A percentile compares a stretch with the other conserved stretches of the same genome.
Conservation (phyloP, 495 filamentous ascomycete genomes). For the Neurospora sp. region DNA sequence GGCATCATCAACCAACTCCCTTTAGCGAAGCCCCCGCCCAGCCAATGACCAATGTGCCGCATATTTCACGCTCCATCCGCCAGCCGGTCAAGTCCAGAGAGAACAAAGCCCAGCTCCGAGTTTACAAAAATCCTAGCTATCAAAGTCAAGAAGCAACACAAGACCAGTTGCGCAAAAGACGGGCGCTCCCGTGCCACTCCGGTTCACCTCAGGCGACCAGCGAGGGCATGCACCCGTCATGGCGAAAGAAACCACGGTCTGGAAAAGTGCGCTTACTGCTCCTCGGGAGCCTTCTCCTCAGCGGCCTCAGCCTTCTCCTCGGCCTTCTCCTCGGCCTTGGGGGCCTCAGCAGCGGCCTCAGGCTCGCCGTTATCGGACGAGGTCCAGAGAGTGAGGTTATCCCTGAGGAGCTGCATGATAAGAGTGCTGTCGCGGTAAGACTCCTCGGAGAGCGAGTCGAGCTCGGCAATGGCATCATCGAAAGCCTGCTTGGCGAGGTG, state of each 20-base stretch:
- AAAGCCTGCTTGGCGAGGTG: constrained; percentile 99
- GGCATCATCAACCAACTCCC: constrained; percentile 26
- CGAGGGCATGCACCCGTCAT: constrained; percentile 3
- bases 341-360: constrained; percentile 53
- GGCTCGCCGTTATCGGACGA: constrained; percentile 85
- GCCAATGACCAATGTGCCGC: constrained; percentile 14
- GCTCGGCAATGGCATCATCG: constrained; percentile 97
- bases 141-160: constrained; percentile 5
- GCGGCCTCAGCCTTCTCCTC: constrained; percentile 43
- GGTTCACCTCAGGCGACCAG: constrained; percentile 3
- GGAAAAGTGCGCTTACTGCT: constrained; percentile 14
- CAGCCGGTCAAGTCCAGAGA: constrained; percentile 4
- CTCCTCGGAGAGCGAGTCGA: constrained; percentile 97
- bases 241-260: constrained; percentile 6
- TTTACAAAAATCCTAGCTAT: neutral
- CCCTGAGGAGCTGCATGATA: constrained; percentile 99
- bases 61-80: constrained; percentile 12
- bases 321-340: constrained; percentile 55
- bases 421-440: constrained; percentile 99
- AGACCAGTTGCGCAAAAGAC: constrained; percentile 8
- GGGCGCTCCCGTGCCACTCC: neutral
- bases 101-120: constrained; percentile 5
- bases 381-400: constrained; percentile 99
- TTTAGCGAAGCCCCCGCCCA: constrained; percentile 14
- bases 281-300: constrained; percentile 41